Evolutionary conservation across 2,329 filamentous ascomycete species (phyloP), one percentile per base, ranked within the genome.

Genomic region (Exophiala sp.): DNA sequence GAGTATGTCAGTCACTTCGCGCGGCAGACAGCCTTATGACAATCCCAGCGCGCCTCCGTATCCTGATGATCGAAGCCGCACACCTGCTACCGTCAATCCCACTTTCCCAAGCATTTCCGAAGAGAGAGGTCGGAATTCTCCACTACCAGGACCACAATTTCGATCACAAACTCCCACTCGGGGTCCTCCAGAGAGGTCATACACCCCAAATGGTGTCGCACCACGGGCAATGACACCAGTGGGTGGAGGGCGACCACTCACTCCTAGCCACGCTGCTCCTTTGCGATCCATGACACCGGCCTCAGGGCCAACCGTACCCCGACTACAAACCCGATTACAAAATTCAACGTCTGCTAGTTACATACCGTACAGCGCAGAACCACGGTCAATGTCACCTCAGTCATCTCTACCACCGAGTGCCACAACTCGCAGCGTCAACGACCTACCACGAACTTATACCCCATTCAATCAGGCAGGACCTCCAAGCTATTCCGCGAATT

Each of bases 51-150:
- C 52, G 12, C 57, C 57, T n/a, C 59, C 55, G 6, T 55, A 59
- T 34, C 57, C 57, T 33, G 54, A 57, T 18, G 52, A 60, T 53
- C 54, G 54, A 40, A 53, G 54, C 41, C 54, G 57, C 39, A 55
- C 54, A 16, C 57, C 57, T 21, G 54, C 48, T 24, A 44, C 45
- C 10, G 29, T 49, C 29, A 54, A 47, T 20, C 54, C 54, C 38
- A 2, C 54, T 36, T 58, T 61, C 18, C 50, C 58, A 6, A 36
- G 46, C 6, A 63, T 63, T 40, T 45, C 62, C 11, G 55, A 62
- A 47, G 54, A 58, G 35, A 38, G 50, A 33, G 53, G 59, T 14
- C 52, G 60, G 41, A 59, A 53, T 35, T 62, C 62, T 48, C 60
- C 62, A 18, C 46, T 59, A 21, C 55, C 56, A 21, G 57, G 51